These are phyloP conservation scores for Clitoria ternatea DNA, from an alignment of 306 rosid genomes.

Conservation along the genomic window DNA sequence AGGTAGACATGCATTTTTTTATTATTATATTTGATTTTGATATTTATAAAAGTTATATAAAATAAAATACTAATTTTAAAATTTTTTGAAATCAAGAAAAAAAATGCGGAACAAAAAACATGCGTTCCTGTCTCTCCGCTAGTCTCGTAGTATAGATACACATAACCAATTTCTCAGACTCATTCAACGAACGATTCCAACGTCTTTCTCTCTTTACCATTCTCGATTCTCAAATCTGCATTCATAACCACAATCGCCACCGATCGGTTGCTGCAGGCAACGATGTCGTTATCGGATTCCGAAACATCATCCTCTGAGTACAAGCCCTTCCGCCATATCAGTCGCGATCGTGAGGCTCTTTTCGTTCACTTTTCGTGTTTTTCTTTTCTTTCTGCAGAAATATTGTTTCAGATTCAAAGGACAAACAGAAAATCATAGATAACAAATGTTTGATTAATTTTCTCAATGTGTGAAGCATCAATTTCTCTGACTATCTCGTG, in stretches of 20 bases:
- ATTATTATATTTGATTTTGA: too few relatives aligned
- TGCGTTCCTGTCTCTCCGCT: too few relatives aligned
- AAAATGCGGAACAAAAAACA: too few relatives aligned
- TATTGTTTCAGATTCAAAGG: not conserved
- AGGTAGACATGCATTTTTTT: too few relatives aligned
- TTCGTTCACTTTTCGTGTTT: not conserved
- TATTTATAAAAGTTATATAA: too few relatives aligned
- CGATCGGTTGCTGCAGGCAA: slow-evolving; percentile 12
- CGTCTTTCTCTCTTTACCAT: not conserved
- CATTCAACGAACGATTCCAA: slow-evolving; percentile 3
- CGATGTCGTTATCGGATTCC: slow-evolving; percentile 86
- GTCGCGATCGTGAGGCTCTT: slow-evolving; percentile 69
- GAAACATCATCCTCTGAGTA: slow-evolving; percentile 59
- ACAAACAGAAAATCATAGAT: too few relatives aligned
- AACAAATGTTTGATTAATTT: too few relatives aligned
- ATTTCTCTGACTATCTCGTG: not conserved
- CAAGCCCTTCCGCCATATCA: slow-evolving; percentile 63
- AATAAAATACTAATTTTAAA: too few relatives aligned
- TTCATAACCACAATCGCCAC: slow-evolving; percentile 6
- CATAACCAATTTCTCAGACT: slow-evolving; percentile 40
- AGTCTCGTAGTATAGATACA: too few relatives aligned
- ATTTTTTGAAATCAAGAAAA: too few relatives aligned
- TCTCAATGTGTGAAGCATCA: slow-evolving; percentile 14
- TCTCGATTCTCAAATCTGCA: slow-evolving; percentile 14
- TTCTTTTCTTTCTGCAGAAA: slow-evolving; percentile 16